Percentiles rank a stretch among this genome's conserved stretches.
Conservation (phyloP, 495 filamentous ascomycete genomes). For the Penicillium daleae region DNA sequence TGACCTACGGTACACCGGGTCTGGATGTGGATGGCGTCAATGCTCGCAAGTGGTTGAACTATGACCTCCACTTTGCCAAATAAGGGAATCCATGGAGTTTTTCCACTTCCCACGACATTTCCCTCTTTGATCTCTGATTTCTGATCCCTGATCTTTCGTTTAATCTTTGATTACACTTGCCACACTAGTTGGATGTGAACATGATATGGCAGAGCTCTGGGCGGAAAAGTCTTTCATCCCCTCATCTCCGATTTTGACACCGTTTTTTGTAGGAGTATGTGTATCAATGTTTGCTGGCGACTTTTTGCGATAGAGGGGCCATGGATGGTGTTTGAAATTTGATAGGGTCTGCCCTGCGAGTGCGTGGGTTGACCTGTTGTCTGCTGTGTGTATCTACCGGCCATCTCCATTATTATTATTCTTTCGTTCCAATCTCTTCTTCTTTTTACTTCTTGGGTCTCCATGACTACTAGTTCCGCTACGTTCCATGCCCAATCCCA, state of each 20-base stretch:
- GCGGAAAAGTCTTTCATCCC: background rate
- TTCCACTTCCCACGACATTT: background rate
- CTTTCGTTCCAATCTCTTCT: background rate
- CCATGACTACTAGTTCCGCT: slow-evolving; percentile 4
- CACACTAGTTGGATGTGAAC: background rate
- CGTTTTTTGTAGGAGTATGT: slow-evolving; percentile 17
- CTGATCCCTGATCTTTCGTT: background rate
- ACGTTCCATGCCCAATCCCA: background rate
- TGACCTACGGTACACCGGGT: slow-evolving; percentile 96
- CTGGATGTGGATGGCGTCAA: slow-evolving; percentile 78
- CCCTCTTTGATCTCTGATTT: background rate
- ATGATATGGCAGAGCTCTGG: background rate
- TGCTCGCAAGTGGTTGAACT: slow-evolving; percentile 91
- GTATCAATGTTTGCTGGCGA: slow-evolving; percentile 8
- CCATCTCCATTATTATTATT: background rate
- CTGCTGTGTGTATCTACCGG: slow-evolving; percentile 5
- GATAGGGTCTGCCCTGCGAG: background rate
- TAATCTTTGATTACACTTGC: background rate
- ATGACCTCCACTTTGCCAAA: slow-evolving; percentile 98
- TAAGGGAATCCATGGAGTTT: slow-evolving; percentile 48
- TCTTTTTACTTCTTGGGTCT: background rate
- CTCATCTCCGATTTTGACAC: background rate
- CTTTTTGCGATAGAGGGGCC: slow-evolving; percentile 10
- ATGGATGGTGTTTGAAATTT: slow-evolving; percentile 2
- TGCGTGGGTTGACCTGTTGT: background rate